Conservation (phyloP, 108 stramenopile species). For the Bacterosira constricta region DNA sequence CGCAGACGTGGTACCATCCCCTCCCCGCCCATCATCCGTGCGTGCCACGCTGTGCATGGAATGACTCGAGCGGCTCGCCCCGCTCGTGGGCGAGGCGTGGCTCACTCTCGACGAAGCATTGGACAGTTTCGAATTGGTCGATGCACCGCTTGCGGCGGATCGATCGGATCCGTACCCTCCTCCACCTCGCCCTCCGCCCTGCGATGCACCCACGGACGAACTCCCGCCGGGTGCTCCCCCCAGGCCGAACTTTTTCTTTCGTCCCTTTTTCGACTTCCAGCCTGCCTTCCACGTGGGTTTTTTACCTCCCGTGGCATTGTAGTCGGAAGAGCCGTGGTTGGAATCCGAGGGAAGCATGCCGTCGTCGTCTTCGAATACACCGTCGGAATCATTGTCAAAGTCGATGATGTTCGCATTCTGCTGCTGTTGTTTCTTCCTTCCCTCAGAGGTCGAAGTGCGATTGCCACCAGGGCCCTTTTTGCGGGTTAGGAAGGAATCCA, state of each 20-base stretch:
- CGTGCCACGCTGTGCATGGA: neutral
- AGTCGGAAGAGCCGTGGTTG: neutral
- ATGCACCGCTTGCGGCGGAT: neutral
- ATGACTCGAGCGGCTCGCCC: neutral
- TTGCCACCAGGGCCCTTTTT: neutral
- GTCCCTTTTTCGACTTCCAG: neutral
- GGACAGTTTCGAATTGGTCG: neutral
- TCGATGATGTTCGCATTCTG: slow-evolving; percentile 7
- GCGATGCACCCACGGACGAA: neutral
- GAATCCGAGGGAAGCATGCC: neutral
- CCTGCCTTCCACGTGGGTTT: slow-evolving; percentile 4
- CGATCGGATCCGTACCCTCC: neutral
- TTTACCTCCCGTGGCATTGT: neutral
- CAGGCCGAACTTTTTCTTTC: neutral
- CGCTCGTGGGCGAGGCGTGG: neutral
- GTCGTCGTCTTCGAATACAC: slow-evolving; percentile 34
- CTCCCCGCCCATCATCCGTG: slow-evolving; percentile 1
- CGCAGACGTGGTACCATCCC: slow-evolving; percentile 5
- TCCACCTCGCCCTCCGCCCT: too few species aligned
- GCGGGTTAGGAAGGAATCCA: too few species aligned
- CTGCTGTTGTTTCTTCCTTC: neutral
- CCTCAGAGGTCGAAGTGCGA: neutral
- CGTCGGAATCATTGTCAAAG: slow-evolving; percentile 32
- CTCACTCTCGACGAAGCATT: neutral
- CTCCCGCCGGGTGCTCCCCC: neutral